Evolutionary conservation across 1,284 basidiomycete species (phyloP), one percentile per base, ranked within the genome.

Genomic region (Ceraceosorus guamensis): DNA sequence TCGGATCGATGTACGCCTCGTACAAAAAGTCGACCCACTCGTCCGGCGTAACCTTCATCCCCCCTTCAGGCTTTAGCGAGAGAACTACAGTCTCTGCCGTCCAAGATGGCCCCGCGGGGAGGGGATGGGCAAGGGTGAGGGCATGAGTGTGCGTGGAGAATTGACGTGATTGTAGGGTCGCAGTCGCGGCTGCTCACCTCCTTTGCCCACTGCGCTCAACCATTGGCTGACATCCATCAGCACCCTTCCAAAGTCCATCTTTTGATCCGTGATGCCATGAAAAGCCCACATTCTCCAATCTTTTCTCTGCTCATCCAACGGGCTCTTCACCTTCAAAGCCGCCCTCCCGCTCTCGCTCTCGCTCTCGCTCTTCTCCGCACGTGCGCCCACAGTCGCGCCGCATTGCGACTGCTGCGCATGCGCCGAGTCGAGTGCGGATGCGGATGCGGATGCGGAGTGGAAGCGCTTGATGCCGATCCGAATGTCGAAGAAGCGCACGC

Each of bases 401-500:
- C n/a, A n/a, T n/a, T n/a, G n/a, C n/a, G n/a, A n/a, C n/a, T n/a
- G n/a, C n/a, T n/a, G n/a, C n/a, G n/a, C n/a, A n/a, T n/a, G n/a
- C n/a, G n/a, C n/a, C n/a, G n/a, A n/a, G n/a, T n/a, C n/a, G n/a
- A n/a, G n/a, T n/a, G n/a, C n/a, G n/a, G n/a, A n/a, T n/a, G n/a
- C n/a, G n/a, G n/a, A n/a, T n/a, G n/a, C n/a, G n/a, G n/a, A n/a
- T n/a, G n/a, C n/a, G n/a, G n/a, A n/a, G n/a, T n/a, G n/a, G n/a
- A n/a, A n/a, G n/a, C n/a, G n/a, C n/a, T 65, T 65, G 46, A 64
- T 60, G 11, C 56, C 48, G 1, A 71, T 57, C 0, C 68, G 60
- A 24, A 71, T 33, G 53, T 71, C 68, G 35, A 71, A 59, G 55
- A 62, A 71, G 0, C 68, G 62, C 3, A 71, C 63, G 0, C 68